phyloP scores from a whole-genome alignment of 495 filamentous ascomycete species.

The Lophiotrema nucula region DNA sequence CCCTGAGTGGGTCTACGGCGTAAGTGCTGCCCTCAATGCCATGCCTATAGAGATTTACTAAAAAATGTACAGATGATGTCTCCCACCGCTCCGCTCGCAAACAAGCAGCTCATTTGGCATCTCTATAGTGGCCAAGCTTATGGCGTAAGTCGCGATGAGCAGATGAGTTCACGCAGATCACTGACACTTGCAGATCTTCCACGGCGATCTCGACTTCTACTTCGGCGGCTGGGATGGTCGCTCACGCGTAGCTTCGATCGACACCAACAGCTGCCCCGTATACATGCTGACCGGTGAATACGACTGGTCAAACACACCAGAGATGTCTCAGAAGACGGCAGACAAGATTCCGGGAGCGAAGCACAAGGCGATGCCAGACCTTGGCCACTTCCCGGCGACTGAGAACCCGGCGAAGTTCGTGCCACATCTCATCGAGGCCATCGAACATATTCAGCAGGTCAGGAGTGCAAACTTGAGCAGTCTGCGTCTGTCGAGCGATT shows the following conservation, averaged over 20 bases:
- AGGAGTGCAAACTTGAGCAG: slow-evolving; percentile 20
- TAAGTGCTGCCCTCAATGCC: slow-evolving; percentile 6
- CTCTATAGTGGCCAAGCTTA: slow-evolving; percentile 46
- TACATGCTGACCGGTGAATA: slow-evolving; percentile 49
- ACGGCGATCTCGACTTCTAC: slow-evolving; percentile 48
- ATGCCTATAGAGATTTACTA: neutral
- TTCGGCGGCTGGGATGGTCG: slow-evolving; percentile 47
- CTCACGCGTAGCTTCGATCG: slow-evolving; percentile 39
- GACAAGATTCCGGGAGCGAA: slow-evolving; percentile 45
- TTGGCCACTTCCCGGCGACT: slow-evolving; percentile 37
- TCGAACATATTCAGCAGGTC: slow-evolving; percentile 25
- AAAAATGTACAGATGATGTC: too few species aligned
- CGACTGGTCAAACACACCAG: slow-evolving; percentile 46
- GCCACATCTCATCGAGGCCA: slow-evolving; percentile 26
- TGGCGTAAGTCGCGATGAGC: slow-evolving; percentile 24
- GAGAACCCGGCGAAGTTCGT: slow-evolving; percentile 30
- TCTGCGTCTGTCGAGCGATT: slow-evolving; percentile 13
- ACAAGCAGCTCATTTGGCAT: slow-evolving; percentile 46
- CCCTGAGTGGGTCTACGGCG: slow-evolving; percentile 47
- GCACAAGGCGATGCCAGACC: slow-evolving; percentile 41
- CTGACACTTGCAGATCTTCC: slow-evolving; percentile 36
- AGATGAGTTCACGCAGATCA: neutral
- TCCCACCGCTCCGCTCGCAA: slow-evolving; percentile 40
- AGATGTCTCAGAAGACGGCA: slow-evolving; percentile 42
- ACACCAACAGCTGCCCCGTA: slow-evolving; percentile 46